Conservation (phyloP, 805 yeast genomes). For the Blastobotrys peoriensis region DNA sequence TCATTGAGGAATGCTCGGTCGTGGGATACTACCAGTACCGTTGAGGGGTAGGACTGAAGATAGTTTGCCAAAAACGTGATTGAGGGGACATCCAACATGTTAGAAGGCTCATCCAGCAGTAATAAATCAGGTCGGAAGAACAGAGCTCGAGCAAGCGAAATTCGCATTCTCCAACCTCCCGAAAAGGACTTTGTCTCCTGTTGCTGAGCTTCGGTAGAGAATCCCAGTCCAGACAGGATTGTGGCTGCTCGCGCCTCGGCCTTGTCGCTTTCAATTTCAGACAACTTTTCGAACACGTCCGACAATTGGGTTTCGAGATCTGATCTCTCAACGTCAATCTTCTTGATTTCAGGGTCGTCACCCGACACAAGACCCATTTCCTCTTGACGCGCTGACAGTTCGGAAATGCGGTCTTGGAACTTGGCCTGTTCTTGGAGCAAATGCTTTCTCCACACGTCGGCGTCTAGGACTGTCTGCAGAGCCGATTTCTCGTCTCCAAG, state of each 20-base stretch:
- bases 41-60: slow-evolving; percentile 82
- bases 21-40: slow-evolving; percentile 94
- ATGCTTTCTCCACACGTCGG: slow-evolving; percentile 98
- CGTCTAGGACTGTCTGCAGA: slow-evolving; percentile 92
- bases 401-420: slow-evolving; percentile 60
- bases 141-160: slow-evolving; percentile 94
- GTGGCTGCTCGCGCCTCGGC: slow-evolving; percentile 97
- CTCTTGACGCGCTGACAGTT: slow-evolving; percentile 60
- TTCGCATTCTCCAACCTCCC: slow-evolving; percentile 99
- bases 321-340: slow-evolving; percentile 82
- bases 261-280: slow-evolving; percentile 94
- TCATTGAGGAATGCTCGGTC: slow-evolving; percentile 96
- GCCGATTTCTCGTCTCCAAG: slow-evolving; percentile 90
- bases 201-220: slow-evolving; percentile 78
- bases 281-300: slow-evolving; percentile 73
- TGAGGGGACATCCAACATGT: slow-evolving; percentile 99
- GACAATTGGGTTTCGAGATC: slow-evolving; percentile 75
- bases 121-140: slow-evolving; percentile 95
- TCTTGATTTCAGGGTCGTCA: slow-evolving; percentile 49
- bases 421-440: slow-evolving; percentile 64
- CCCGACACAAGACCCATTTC: slow-evolving; percentile 20
- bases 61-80: slow-evolving; percentile 89
- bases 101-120: slow-evolving; percentile 95
- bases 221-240: slow-evolving; percentile 87
- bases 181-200: slow-evolving; percentile 85